phyloP scores from a whole-genome alignment of 1,139 yeast species.

The Waltiozyma sp. region DNA sequence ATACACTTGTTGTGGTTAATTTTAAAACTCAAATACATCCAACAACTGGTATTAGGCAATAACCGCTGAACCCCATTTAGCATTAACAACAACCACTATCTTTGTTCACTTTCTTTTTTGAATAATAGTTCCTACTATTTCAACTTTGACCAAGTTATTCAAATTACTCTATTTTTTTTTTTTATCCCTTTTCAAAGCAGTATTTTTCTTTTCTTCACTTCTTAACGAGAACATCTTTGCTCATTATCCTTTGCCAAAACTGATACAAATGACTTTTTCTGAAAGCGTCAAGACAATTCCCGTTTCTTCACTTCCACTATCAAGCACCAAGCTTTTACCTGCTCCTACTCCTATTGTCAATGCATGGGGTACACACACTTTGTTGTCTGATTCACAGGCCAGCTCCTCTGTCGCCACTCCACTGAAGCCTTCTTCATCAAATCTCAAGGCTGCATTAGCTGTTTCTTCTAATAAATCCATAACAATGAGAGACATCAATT shows the following conservation, averaged over 20 bases:
- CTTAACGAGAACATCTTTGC: neutral
- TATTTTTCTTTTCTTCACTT: no score
- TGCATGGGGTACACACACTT: constrained; percentile 17
- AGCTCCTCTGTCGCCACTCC: no score
- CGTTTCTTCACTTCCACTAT: constrained; percentile 4
- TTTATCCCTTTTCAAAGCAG: neutral
- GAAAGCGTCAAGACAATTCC: neutral
- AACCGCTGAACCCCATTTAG: no score
- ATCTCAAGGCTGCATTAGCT: no score
- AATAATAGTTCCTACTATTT: neutral
- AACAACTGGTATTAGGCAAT: no score
- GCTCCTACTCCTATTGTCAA: constrained; percentile 22
- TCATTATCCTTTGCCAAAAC: neutral
- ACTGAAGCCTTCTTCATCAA: no score
- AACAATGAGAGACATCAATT: no score
- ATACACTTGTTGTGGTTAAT: no score
- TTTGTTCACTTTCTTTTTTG: neutral
- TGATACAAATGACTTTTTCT: neutral
- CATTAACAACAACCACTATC: neutral
- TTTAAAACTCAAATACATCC: no score
- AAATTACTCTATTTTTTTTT: neutral
- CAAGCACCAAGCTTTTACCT: constrained; percentile 17
- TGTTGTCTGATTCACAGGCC: neutral
- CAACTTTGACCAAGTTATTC: neutral
- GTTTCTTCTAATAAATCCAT: no score